These are phyloP conservation scores for Colletotrichum sp. DNA, from an alignment of 2,329 filamentous ascomycete genomes.

Conservation along the genomic window DNA sequence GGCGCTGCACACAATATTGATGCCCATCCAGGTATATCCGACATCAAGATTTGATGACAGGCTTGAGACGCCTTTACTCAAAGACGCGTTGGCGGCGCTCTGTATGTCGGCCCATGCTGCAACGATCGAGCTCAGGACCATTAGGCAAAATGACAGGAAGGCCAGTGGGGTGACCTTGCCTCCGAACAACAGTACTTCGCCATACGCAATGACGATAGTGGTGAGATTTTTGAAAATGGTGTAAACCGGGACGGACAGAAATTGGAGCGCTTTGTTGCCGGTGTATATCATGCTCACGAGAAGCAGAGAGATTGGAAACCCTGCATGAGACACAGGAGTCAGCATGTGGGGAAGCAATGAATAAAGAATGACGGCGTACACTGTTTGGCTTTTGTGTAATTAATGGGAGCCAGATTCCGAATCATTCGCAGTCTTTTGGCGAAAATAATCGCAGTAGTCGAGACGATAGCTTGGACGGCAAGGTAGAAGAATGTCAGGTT, in stretches of 20 bases:
- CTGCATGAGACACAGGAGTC: constrained; percentile 48
- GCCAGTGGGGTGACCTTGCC: constrained; percentile 87
- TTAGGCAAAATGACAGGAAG: constrained; percentile 92
- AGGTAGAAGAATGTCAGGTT: constrained; percentile 98
- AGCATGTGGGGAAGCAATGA: constrained; percentile 29
- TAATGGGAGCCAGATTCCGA: constrained; percentile 81
- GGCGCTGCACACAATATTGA: constrained; percentile 95
- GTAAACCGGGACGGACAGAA: constrained; percentile 96
- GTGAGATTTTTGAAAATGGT: constrained; percentile 99
- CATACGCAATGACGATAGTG: constrained; percentile 97
- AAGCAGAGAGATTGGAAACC: constrained; percentile 95
- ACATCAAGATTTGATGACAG: constrained; percentile 85
- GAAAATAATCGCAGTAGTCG: constrained; percentile 80
- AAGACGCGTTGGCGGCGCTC: constrained; percentile 68
- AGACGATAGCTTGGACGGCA: constrained; percentile 89
- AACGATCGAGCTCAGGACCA: constrained; percentile 93
- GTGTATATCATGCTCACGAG: constrained; percentile 99
- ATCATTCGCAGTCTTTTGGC: constrained; percentile 86
- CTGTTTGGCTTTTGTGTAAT: constrained; percentile 86
- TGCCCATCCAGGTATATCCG: constrained; percentile 96
- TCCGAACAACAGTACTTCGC: constrained; percentile 97
- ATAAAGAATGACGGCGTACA: constrained; percentile 57
- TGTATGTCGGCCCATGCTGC: constrained; percentile 98
- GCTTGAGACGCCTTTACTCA: constrained; percentile 62
- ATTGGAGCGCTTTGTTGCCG: constrained; percentile 92